Percentiles rank a stretch among this genome's conserved stretches.
These are phyloP conservation scores for Cordia subcordata DNA, from an alignment of 257 asterid genomes.

Conservation along the genomic window DNA sequence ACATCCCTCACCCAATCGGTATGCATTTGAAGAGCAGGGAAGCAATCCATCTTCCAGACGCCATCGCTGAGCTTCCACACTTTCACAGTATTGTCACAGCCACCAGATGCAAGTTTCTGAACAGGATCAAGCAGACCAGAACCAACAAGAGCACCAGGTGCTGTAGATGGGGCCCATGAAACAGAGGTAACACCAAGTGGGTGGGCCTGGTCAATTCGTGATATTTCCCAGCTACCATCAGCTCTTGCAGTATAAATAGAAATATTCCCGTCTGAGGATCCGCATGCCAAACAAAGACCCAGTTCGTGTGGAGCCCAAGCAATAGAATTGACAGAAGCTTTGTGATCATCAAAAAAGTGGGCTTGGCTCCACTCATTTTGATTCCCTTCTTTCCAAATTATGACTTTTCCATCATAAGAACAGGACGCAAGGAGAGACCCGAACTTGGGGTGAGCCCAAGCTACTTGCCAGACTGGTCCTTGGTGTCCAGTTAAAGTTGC, in stretches of 20 bases:
- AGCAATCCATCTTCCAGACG: slow-evolving; percentile 63
- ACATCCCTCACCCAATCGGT: slow-evolving; percentile 71
- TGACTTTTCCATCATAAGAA: slow-evolving; percentile 65
- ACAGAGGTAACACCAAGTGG: slow-evolving; percentile 71
- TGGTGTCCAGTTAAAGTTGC: slow-evolving; percentile 65
- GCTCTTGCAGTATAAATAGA: slow-evolving; percentile 48
- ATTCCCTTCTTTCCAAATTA: slow-evolving; percentile 66
- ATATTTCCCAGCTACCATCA: slow-evolving; percentile 64
- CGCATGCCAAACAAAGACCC: slow-evolving; percentile 66
- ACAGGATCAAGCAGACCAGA: slow-evolving; percentile 36
- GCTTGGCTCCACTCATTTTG: slow-evolving; percentile 63
- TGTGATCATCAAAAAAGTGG: slow-evolving; percentile 53
- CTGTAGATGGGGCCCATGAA: slow-evolving; percentile 63
- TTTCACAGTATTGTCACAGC: slow-evolving; percentile 62
- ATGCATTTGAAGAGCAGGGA: slow-evolving; percentile 60
- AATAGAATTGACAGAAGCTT: slow-evolving; percentile 63
- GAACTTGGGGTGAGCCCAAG: slow-evolving; percentile 80
- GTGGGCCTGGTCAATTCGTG: slow-evolving; percentile 63
- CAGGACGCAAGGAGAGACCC: slow-evolving; percentile 77
- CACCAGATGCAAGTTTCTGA: slow-evolving; percentile 62
- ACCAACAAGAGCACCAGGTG: slow-evolving; percentile 55
- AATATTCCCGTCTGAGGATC: slow-evolving; percentile 71
- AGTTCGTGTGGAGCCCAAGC: slow-evolving; percentile 80
- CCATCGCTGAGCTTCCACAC: slow-evolving; percentile 65
- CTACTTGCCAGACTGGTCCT: slow-evolving; percentile 81